Conservation (phyloP, 495 filamentous ascomycete genomes). For the Penicilliopsis zonata region DNA sequence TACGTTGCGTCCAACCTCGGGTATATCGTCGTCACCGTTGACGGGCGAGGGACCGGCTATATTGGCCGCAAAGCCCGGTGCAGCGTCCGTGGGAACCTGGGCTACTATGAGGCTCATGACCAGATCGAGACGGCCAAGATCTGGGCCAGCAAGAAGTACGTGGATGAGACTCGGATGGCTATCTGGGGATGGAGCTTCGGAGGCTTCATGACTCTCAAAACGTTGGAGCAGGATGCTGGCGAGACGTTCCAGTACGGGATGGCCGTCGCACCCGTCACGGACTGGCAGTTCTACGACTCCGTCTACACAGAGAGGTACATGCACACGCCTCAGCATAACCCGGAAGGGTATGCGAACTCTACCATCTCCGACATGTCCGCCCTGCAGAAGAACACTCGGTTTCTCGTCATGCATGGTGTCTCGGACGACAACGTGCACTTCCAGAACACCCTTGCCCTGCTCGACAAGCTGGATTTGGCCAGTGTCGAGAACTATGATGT, state of each 20-base stretch:
- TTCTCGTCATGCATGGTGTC: constrained; percentile 88
- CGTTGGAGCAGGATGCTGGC: constrained; percentile 80
- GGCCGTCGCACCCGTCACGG: constrained; percentile 94
- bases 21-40: constrained; percentile 94
- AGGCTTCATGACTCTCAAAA: constrained; percentile 95
- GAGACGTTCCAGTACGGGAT: constrained; percentile 90
- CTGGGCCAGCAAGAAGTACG: constrained; percentile 72
- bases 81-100: constrained; percentile 71
- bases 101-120: constrained; percentile 73
- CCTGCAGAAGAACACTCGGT: constrained; percentile 63
- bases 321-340: constrained; percentile 79
- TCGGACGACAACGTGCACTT: constrained; percentile 96
- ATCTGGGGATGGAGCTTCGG: constrained; percentile 99
- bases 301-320: constrained; percentile 96
- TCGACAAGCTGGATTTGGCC: constrained; percentile 77
- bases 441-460: constrained; percentile 76
- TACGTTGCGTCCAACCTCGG: constrained; percentile 77
- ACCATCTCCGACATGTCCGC: constrained; percentile 60
- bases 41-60: constrained; percentile 86
- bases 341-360: constrained; percentile 60
- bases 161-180: constrained; percentile 68
- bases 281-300: constrained; percentile 92
- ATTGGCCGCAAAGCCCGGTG: constrained; percentile 76
- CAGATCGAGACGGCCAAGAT: constrained; percentile 86
- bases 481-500: constrained; percentile 91